Evolutionary conservation across 176 grass and related monocot genomes (phyloP).

Genomic region (Triticum timopheevii): DNA sequence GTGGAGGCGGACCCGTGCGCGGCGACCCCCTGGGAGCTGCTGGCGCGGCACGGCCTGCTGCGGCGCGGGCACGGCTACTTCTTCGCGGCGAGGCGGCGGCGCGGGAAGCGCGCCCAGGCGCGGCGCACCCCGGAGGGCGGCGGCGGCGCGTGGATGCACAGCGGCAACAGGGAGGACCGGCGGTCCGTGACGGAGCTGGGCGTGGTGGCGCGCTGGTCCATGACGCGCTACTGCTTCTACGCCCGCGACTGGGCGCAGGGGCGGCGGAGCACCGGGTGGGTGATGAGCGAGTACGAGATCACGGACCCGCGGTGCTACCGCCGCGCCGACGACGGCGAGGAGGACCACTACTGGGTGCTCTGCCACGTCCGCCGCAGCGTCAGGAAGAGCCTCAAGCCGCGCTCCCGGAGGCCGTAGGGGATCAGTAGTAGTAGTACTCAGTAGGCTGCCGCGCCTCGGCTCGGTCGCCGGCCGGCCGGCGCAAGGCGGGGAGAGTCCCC

Average conservation of each 20-base stretch:
- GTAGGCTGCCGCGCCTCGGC: background rate
- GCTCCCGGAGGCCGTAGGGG: background rate
- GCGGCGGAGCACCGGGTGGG: constrained; percentile 37
- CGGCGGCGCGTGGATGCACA: constrained; percentile 25
- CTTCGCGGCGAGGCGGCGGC: constrained; percentile 18
- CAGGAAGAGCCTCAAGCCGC: background rate
- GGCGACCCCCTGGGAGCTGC: constrained; percentile 40
- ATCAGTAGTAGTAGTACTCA: no score
- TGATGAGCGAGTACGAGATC: constrained; percentile 48
- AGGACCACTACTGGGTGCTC: constrained; percentile 48
- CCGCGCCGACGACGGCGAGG: constrained; percentile 32
- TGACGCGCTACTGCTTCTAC: constrained; percentile 33
- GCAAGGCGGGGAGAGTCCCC: background rate
- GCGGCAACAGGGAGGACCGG: background rate
- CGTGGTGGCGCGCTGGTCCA: constrained; percentile 38
- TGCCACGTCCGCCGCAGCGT: constrained; percentile 36
- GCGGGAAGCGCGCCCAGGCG: background rate
- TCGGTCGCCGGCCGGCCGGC: background rate
- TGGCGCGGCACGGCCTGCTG: constrained; percentile 25
- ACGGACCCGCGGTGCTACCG: constrained; percentile 46
- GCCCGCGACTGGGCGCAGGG: background rate
- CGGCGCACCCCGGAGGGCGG: constrained; percentile 10
- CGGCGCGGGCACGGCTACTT: constrained; percentile 30
- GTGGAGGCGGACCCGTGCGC: constrained; percentile 38
- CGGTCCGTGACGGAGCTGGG: constrained; percentile 26